Percentiles rank a stretch among this genome's conserved stretches.
Evolutionary conservation across 208 protist genomes (phyloP).

Genomic region (Zelonia costaricensis): DNA sequence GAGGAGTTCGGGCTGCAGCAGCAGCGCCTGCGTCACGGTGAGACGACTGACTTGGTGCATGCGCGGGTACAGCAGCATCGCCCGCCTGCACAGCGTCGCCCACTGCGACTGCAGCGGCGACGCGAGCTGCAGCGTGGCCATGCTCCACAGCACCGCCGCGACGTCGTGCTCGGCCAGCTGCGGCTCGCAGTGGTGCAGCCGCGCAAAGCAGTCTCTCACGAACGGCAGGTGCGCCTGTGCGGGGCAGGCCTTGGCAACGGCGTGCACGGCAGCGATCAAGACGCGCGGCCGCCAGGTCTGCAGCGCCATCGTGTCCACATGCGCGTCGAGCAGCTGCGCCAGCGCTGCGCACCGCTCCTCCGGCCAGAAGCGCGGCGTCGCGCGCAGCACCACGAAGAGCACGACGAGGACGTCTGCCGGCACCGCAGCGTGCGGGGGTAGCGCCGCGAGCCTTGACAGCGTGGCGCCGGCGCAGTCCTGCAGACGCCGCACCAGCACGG

Average conservation of each 20-base stretch:
- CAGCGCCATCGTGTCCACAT: slow-evolving; percentile 36
- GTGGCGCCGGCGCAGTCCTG: slow-evolving; percentile 8
- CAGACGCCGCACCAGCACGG: slow-evolving; percentile 4
- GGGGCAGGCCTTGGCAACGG: slow-evolving; percentile 51
- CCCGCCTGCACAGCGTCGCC: slow-evolving; percentile 49
- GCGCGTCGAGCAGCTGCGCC: slow-evolving; percentile 33
- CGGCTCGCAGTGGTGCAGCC: slow-evolving; percentile 39
- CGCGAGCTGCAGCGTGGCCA: slow-evolving; percentile 40
- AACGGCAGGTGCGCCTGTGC: slow-evolving; percentile 24
- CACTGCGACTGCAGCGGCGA: slow-evolving; percentile 39
- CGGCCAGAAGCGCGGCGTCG: slow-evolving; percentile 22
- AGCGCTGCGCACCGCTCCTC: slow-evolving; percentile 24
- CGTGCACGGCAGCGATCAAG: slow-evolving; percentile 51
- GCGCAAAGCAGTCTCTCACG: slow-evolving; percentile 36
- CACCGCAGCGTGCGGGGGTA: slow-evolving; percentile 26
- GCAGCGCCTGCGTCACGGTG: slow-evolving; percentile 52
- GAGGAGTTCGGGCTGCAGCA: slow-evolving; percentile 32
- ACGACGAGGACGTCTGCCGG: slow-evolving; percentile 29
- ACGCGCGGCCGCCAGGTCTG: slow-evolving; percentile 46
- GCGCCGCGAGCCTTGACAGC: slow-evolving; percentile 20
- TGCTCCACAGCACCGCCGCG: slow-evolving; percentile 62
- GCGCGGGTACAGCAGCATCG: slow-evolving; percentile 30
- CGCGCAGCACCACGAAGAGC: slow-evolving; percentile 40
- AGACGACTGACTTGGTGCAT: slow-evolving; percentile 43
- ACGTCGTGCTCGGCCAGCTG: slow-evolving; percentile 50